Evolutionary conservation across 371 early-diverging fungal genomes (phyloP).

Genomic region (Mortierella sp.): DNA sequence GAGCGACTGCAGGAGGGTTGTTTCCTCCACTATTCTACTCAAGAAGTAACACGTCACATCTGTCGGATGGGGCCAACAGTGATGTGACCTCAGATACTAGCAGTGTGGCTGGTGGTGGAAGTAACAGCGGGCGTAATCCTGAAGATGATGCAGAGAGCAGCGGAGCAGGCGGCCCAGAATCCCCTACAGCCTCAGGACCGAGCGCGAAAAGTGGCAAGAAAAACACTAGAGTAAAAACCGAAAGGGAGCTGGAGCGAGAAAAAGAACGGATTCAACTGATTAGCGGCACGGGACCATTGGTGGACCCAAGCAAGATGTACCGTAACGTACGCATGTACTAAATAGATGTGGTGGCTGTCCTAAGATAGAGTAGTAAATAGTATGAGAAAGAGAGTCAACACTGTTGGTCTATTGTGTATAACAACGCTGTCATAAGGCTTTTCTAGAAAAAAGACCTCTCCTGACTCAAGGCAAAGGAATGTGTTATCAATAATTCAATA

Average conservation of each 20-base stretch:
- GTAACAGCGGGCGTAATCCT: background rate
- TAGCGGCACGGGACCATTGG: slow-evolving; percentile 32
- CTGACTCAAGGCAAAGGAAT: no score
- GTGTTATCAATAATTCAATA: no score
- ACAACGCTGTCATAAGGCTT: no score
- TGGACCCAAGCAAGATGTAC: slow-evolving; percentile 53
- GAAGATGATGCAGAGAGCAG: slow-evolving; percentile 5
- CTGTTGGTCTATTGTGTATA: no score
- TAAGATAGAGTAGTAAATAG: no score
- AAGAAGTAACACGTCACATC: slow-evolving; percentile 29
- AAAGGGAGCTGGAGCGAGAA: slow-evolving; percentile 35
- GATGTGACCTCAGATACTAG: slow-evolving; percentile 42
- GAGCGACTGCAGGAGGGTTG: slow-evolving; percentile 36
- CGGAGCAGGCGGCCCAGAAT: background rate
- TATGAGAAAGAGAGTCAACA: no score
- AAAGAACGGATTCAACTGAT: slow-evolving; percentile 31
- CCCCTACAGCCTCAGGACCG: slow-evolving; percentile 1
- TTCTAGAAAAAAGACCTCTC: no score
- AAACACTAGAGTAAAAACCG: slow-evolving; percentile 17
- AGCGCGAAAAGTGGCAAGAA: slow-evolving; percentile 9
- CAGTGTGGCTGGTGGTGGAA: slow-evolving; percentile 12
- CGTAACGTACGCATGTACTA: slow-evolving; percentile 53
- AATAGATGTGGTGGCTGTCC: background rate
- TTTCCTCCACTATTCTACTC: slow-evolving; percentile 24
- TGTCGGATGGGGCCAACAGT: slow-evolving; percentile 38